Evolutionary conservation across 2,329 filamentous ascomycete species (phyloP).

Genomic region (Cadophora sp.): DNA sequence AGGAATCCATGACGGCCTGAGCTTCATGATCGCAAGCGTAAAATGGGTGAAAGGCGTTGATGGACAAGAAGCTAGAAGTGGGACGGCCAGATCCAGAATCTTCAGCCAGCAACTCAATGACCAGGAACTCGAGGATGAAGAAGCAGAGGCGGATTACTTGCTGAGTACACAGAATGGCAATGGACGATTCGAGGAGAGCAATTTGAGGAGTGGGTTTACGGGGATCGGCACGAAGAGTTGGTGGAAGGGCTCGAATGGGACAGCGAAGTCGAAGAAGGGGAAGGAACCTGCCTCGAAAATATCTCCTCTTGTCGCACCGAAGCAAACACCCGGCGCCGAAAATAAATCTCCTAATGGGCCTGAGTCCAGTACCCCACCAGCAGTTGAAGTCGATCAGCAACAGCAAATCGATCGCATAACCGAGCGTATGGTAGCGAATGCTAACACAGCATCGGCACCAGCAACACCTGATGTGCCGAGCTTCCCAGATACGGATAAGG

Average conservation of each 20-base stretch:
- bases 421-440: slow-evolving; percentile 35
- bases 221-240: slow-evolving; percentile 39
- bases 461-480: neutral
- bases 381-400: slow-evolving; percentile 4
- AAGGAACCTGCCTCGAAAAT: neutral
- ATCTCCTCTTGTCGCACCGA: neutral
- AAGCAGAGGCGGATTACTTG: slow-evolving; percentile 26
- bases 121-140: slow-evolving; percentile 35
- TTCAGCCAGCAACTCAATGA: slow-evolving; percentile 31
- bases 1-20: slow-evolving; percentile 62
- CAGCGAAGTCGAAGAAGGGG: neutral
- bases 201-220: slow-evolving; percentile 36
- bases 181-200: slow-evolving; percentile 31
- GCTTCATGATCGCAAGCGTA: slow-evolving; percentile 82
- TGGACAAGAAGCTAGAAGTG: slow-evolving; percentile 52
- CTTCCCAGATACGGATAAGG: neutral
- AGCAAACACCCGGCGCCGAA: neutral
- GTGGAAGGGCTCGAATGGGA: slow-evolving; percentile 31
- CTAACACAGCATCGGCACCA: slow-evolving; percentile 20
- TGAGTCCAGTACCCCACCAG: neutral
- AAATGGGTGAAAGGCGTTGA: slow-evolving; percentile 84
- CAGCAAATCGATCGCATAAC: slow-evolving; percentile 30
- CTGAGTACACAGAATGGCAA: slow-evolving; percentile 20
- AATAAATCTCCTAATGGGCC: neutral
- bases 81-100: slow-evolving; percentile 46